Conservation (phyloP, 2,329 filamentous ascomycete genomes). For the Epichloe sibirici region DNA sequence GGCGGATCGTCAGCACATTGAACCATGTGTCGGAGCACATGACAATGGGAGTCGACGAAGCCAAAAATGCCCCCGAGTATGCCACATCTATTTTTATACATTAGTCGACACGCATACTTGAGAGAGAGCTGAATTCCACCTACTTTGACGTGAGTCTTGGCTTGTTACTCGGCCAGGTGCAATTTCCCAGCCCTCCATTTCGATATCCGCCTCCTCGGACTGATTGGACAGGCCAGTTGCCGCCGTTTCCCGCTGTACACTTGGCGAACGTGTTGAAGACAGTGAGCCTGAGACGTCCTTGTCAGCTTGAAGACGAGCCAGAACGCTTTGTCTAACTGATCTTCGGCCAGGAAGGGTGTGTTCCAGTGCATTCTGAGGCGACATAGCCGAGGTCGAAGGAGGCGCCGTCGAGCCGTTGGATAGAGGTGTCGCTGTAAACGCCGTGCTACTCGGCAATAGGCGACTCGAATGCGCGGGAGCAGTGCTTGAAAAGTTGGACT, state of each 20-base stretch:
- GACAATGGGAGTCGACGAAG: slow-evolving; percentile 21
- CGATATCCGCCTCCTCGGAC: slow-evolving; percentile 1
- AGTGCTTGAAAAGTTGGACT: not conserved
- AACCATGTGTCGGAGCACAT: slow-evolving; percentile 27
- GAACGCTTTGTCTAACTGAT: slow-evolving; percentile 3
- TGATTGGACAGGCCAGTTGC: not conserved
- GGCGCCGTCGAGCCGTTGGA: not conserved
- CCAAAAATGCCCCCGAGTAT: slow-evolving; percentile 30
- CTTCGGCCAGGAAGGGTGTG: not conserved
- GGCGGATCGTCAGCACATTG: slow-evolving; percentile 28
- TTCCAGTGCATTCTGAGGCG: not conserved
- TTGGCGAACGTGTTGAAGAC: not conserved
- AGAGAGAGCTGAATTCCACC: slow-evolving; percentile 9
- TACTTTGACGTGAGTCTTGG: slow-evolving; percentile 21
- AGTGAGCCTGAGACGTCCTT: not conserved
- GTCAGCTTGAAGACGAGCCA: slow-evolving; percentile 4
- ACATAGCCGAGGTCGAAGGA: not conserved
- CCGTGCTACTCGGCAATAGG: not conserved
- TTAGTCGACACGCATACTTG: not conserved
- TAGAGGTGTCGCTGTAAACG: not conserved
- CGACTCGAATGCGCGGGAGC: not conserved
- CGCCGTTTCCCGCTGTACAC: not conserved
- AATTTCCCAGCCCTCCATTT: slow-evolving; percentile 19
- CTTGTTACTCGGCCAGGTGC: slow-evolving; percentile 29
- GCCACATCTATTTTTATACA: slow-evolving; percentile 24